Conservation (phyloP, 495 filamentous ascomycete species). For the Margaritispora aquatica region DNA sequence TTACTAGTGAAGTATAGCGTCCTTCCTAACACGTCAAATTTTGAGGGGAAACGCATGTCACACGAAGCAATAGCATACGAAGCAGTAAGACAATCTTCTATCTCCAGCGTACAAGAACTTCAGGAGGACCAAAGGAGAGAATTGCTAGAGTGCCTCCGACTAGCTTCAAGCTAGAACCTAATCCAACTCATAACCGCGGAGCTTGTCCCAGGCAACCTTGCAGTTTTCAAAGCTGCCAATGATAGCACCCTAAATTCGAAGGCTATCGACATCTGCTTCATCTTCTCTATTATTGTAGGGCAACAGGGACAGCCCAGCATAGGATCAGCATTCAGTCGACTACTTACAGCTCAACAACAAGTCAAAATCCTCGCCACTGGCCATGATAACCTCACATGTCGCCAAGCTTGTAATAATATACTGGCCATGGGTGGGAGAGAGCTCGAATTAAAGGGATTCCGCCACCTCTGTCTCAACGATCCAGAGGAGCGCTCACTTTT, state of each 20-base stretch:
- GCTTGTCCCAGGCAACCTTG: not conserved
- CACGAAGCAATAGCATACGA: not conserved
- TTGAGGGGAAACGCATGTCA: not conserved
- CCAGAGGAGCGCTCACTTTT: not conserved
- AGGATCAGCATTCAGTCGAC: not conserved
- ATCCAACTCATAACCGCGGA: not conserved
- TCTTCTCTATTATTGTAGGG: not conserved
- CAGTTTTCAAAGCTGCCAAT: not conserved
- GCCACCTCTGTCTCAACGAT: not conserved
- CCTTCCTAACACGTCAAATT: not conserved
- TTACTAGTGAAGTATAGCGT: not conserved
- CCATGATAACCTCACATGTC: not conserved
- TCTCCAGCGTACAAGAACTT: not conserved
- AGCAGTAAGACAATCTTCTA: not conserved
- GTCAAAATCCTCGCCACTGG: not conserved
- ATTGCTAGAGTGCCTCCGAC: not conserved
- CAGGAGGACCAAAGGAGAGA: not conserved
- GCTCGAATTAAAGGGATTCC: not conserved
- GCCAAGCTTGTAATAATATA: not conserved
- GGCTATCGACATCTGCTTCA: not conserved
- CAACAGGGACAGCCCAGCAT: not conserved
- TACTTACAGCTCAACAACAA: not conserved
- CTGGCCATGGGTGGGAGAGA: not conserved
- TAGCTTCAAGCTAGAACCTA: not conserved
- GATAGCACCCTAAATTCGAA: not conserved